A percentile compares a stretch with the other conserved stretches of the same genome.
phyloP scores from a whole-genome alignment of 2,329 filamentous ascomycete species.

The Nemania sp. region DNA sequence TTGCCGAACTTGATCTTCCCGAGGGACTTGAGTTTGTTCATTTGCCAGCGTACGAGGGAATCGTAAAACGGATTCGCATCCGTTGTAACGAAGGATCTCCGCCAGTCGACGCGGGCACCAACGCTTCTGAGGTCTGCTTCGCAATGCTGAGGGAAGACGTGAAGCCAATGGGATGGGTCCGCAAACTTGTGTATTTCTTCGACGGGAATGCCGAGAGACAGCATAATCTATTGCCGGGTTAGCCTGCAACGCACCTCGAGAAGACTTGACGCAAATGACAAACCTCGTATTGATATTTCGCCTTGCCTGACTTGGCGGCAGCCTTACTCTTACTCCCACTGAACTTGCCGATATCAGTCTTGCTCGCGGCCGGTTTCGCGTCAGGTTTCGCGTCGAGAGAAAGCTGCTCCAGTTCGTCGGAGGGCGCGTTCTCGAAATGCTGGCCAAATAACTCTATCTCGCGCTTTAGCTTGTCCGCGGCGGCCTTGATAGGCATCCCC shows the following conservation, averaged over 20 bases:
- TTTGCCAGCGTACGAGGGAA: slow-evolving; percentile 94
- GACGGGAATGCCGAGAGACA: slow-evolving; percentile 82
- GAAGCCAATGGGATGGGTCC: slow-evolving; percentile 88
- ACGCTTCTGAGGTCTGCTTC: slow-evolving; percentile 80
- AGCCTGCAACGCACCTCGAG: not conserved
- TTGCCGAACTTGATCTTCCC: slow-evolving; percentile 94
- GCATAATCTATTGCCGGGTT: slow-evolving; percentile 66
- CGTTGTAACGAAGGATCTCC: slow-evolving; percentile 89
- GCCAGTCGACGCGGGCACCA: slow-evolving; percentile 89
- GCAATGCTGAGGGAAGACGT: slow-evolving; percentile 86
- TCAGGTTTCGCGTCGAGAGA: slow-evolving; percentile 63
- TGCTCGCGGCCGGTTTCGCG: slow-evolving; percentile 67
- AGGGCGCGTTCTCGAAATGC: slow-evolving; percentile 52
- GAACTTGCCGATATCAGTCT: slow-evolving; percentile 90
- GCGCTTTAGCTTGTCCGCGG: slow-evolving; percentile 23
- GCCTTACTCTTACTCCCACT: slow-evolving; percentile 91
- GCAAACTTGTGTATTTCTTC: slow-evolving; percentile 94
- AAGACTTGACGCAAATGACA: not conserved
- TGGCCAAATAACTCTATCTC: slow-evolving; percentile 27
- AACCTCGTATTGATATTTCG: slow-evolving; percentile 95
- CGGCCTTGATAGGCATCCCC: slow-evolving; percentile 26
- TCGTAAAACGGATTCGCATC: slow-evolving; percentile 98
- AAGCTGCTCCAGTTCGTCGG: slow-evolving; percentile 47
- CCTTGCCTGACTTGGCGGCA: slow-evolving; percentile 83
- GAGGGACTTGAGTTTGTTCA: slow-evolving; percentile 86